Percentiles rank a stretch among this genome's conserved stretches.
Evolutionary conservation across 306 rosid species (phyloP).

Genomic region (cucumber (Cucumis sativus)): Cucumber_9930_V3 NC_026661.2:4994001-4994500

Average conservation of each 20-base stretch:
- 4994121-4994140: not conserved
- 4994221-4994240: conserved; percentile 71
- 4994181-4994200: conserved; percentile 20
- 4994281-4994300: conserved; percentile 53
- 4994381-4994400: conserved; percentile 94
- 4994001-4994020: not conserved
- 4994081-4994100: not conserved
- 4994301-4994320: conserved; percentile 59
- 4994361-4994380: conserved; percentile 67
- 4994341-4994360: conserved; percentile 71
- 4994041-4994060: not conserved
- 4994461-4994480: conserved; percentile 85
- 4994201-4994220: conserved; percentile 81
- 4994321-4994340: conserved; percentile 92
- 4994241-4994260: conserved; percentile 74
- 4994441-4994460: conserved; percentile 79
- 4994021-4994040: not conserved
- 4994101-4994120: not conserved
- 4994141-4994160: not conserved
- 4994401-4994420: conserved; percentile 46
- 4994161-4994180: not conserved
- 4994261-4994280: conserved; percentile 74
- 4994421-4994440: conserved; percentile 17
- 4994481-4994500: conserved; percentile 84
- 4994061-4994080: not conserved